phyloP scores from a whole-genome alignment of 306 rosid genomes.

The Prunus armeniaca region DNA sequence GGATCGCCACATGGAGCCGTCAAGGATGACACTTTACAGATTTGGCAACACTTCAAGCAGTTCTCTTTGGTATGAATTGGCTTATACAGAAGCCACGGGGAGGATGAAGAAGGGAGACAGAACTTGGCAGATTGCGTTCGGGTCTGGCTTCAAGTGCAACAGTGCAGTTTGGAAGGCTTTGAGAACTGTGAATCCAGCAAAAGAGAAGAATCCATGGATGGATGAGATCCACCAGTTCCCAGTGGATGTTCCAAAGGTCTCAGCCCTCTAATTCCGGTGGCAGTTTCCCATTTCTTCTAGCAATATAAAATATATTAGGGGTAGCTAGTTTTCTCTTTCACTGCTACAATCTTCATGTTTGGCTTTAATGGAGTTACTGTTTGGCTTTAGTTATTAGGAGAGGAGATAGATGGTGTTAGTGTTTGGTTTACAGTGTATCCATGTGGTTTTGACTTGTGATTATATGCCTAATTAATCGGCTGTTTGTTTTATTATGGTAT shows the following conservation, averaged over 20 bases:
- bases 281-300: background rate
- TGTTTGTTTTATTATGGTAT: background rate
- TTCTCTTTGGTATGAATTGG: slow-evolving; percentile 63
- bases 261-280: slow-evolving; percentile 19
- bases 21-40: slow-evolving; percentile 61
- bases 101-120: slow-evolving; percentile 56
- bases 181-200: slow-evolving; percentile 36
- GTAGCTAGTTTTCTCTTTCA: background rate
- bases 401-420: background rate
- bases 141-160: slow-evolving; percentile 65
- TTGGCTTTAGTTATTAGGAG: background rate
- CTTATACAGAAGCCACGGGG: slow-evolving; percentile 56
- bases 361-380: background rate
- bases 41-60: slow-evolving; percentile 73
- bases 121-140: slow-evolving; percentile 68
- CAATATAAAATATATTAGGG: background rate
- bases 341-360: background rate
- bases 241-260: slow-evolving; percentile 48
- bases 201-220: slow-evolving; percentile 62
- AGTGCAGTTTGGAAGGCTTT: slow-evolving; percentile 64
- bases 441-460: background rate
- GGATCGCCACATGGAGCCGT: slow-evolving; percentile 65
- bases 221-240: slow-evolving; percentile 56
- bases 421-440: background rate
- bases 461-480: background rate